phyloP scores from a whole-genome alignment of 768 basidiomycete species.

The Mycena floridula region DNA sequence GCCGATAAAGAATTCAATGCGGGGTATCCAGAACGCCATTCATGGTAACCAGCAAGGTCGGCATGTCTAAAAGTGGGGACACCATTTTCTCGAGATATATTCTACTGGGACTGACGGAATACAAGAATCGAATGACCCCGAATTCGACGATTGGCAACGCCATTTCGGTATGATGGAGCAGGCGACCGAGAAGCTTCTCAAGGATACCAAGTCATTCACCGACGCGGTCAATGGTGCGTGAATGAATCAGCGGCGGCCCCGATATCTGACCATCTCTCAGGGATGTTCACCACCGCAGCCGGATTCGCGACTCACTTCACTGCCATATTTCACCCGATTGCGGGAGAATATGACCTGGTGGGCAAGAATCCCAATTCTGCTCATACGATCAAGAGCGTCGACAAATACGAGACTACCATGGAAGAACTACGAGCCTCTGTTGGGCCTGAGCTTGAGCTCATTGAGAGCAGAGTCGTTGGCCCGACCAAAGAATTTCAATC shows the following conservation, averaged over 20 bases:
- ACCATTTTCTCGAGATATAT: neutral
- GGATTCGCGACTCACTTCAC: conserved; percentile 61
- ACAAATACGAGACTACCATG: conserved; percentile 65
- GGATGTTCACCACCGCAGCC: conserved; percentile 59
- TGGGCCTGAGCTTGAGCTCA: conserved; percentile 88
- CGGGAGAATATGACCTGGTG: conserved; percentile 73
- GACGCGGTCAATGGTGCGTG: conserved; percentile 72
- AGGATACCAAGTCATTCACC: conserved; percentile 84
- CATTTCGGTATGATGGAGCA: conserved; percentile 75
- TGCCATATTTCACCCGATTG: conserved; percentile 56
- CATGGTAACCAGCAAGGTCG: conserved; percentile 79
- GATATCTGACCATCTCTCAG: conserved; percentile 25
- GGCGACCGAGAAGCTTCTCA: conserved; percentile 83
- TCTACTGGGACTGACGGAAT: conserved; percentile 6
- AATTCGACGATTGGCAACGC: conserved; percentile 83
- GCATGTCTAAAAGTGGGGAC: conserved; percentile 87
- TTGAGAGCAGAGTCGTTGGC: conserved; percentile 77
- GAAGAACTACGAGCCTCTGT: conserved; percentile 78
- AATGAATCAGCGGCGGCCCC: neutral
- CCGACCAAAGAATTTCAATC: conserved; percentile 88
- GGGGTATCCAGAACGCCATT: conserved; percentile 73
- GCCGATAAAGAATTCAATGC: neutral
- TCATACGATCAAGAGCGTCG: conserved; percentile 74
- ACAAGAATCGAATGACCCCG: conserved; percentile 74
- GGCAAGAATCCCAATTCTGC: conserved; percentile 73